A percentile compares a stretch with the other conserved stretches of the same genome.
Evolutionary conservation across 2,329 filamentous ascomycete species (phyloP).

Genomic region (Trichoderma koningii): DNA sequence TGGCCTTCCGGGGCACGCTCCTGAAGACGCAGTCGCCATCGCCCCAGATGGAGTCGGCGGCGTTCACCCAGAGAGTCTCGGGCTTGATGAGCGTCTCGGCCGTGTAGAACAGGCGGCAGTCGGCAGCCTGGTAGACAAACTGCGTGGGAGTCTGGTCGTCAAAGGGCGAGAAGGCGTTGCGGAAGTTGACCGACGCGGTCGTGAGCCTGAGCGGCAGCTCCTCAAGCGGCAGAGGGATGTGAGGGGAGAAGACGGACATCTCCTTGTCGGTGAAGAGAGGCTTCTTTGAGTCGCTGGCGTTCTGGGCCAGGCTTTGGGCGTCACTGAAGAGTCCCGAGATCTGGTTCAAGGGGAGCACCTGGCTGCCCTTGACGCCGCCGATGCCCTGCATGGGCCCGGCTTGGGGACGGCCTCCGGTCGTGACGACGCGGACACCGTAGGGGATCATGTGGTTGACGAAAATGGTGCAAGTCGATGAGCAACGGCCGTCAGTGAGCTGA

Average conservation of each 20-base stretch:
- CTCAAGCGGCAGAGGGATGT: neutral
- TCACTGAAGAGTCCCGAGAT: slow-evolving; percentile 27
- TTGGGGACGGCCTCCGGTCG: slow-evolving; percentile 58
- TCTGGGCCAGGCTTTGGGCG: neutral
- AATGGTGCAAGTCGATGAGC: slow-evolving; percentile 61
- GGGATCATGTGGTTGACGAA: slow-evolving; percentile 56
- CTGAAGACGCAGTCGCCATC: slow-evolving; percentile 17
- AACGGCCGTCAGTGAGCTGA: slow-evolving; percentile 54
- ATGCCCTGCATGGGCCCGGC: slow-evolving; percentile 56
- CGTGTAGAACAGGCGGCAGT: slow-evolving; percentile 61
- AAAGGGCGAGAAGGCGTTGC: slow-evolving; percentile 38
- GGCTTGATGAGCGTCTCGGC: slow-evolving; percentile 47
- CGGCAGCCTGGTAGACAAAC: slow-evolving; percentile 58
- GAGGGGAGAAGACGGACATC: neutral
- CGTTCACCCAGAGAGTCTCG: slow-evolving; percentile 46
- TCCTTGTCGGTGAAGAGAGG: slow-evolving; percentile 13
- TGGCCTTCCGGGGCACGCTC: neutral
- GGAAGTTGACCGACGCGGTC: slow-evolving; percentile 16
- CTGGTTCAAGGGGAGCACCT: slow-evolving; percentile 38
- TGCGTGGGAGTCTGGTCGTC: slow-evolving; percentile 50
- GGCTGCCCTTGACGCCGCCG: slow-evolving; percentile 59
- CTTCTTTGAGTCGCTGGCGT: neutral
- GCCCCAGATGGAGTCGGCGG: slow-evolving; percentile 23
- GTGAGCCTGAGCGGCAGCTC: neutral
- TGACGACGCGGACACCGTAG: slow-evolving; percentile 57